phyloP scores from a whole-genome alignment of 1,284 basidiomycete species.

The Leccinum griseonigrum region DNA sequence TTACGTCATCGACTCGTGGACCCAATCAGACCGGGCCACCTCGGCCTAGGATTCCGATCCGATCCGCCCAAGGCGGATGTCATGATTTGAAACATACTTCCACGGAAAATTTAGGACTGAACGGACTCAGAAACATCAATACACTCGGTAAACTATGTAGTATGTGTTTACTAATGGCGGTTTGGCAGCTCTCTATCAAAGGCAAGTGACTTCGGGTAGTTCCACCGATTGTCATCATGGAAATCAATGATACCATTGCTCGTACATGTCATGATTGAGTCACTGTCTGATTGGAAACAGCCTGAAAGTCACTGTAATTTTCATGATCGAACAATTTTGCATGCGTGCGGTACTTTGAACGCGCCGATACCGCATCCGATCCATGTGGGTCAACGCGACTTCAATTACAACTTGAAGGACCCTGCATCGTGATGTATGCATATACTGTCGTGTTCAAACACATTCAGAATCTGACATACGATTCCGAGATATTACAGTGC shows the following conservation, averaged over 20 bases:
- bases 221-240: background rate
- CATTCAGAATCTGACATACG: background rate
- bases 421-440: background rate
- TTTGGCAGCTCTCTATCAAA: background rate
- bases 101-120: background rate
- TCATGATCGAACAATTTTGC: background rate
- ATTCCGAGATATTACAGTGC: background rate
- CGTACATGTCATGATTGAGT: background rate
- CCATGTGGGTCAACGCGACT: background rate
- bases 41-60: no score
- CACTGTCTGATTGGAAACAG: background rate
- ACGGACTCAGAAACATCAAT: background rate
- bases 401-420: background rate
- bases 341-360: background rate
- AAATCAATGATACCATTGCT: background rate
- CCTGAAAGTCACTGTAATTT: background rate
- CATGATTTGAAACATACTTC: background rate
- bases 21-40: no score
- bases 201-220: background rate
- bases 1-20: no score
- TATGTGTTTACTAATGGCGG: background rate
- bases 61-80: background rate
- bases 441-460: background rate
- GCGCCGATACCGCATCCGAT: background rate
- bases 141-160: background rate